Base-by-base conservation (phyloP, 805 yeast species). In the Candida silvicultrix region DNA sequence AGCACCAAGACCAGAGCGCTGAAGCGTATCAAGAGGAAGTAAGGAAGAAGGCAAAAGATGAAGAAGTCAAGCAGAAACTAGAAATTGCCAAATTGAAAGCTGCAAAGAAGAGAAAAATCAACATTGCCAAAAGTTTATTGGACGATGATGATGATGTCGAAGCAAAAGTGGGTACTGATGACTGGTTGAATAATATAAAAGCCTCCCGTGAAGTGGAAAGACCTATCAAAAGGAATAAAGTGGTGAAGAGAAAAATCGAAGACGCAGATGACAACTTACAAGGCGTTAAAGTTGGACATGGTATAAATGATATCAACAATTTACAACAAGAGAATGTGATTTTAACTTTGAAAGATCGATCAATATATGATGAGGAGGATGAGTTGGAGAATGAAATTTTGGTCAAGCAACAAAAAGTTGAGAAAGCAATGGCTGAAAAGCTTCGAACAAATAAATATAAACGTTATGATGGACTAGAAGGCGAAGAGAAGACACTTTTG, bases 331-430 rank as follows among this genome's bases (percentile, higher is more conserved):
- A 40, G 5, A 56, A 49, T 35, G 44, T 55, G 2, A 47, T 58
- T 5, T 38, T 59, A 10, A 59, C 64, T 1, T 38, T 59, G 29
- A 58, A 57, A 25, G 62, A 59, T 18, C 43, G 47, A 7, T 44
- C 52, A 1, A 45, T 58, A 2, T 19, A 47, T 22, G 58, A 53
- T 21, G 61, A 55, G 5, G 51, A 42, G 9, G 59, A 58, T 45
- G 57, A 54, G 22, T 41, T 58, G 21, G 60, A 58, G 23, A 55
- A 57, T 5, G 53, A 50, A 16, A 21, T 46, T 36, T 38, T 59
- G 6, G 41, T 49, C 1, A 45, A 50, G 25, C 41, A 52, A 45
- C 46, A 52, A 20, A 53, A 41, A 25, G n/a, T 52, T 2, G 47
- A 54, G 15, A 46, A 45, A 29, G 55, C 52, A 4, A 23, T 57